These are phyloP conservation scores for Pogostemon cablin DNA, from an alignment of 257 asterid genomes.

Conservation along the genomic window DNA sequence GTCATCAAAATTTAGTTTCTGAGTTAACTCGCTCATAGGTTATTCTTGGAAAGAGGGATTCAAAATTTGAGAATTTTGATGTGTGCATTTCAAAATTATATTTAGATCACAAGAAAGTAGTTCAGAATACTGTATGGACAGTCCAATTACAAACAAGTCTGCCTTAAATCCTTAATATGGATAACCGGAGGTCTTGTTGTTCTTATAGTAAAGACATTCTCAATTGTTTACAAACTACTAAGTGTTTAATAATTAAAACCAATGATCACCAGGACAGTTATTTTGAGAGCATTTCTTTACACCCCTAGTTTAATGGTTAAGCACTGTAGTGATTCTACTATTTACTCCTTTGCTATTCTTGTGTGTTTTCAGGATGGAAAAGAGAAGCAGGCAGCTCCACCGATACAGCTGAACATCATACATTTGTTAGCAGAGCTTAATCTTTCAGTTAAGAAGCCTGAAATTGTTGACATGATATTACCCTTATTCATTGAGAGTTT, in stretches of 20 bases:
- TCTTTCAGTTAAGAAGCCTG: slow-evolving; percentile 76
- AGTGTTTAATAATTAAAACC: background rate
- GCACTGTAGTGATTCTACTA: slow-evolving; percentile 4
- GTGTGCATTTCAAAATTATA: background rate
- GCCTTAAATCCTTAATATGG: background rate
- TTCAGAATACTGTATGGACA: background rate
- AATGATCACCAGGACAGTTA: slow-evolving; percentile 16
- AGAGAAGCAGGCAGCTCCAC: slow-evolving; percentile 74
- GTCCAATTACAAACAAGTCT: background rate
- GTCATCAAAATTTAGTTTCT: background rate
- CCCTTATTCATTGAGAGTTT: slow-evolving; percentile 92
- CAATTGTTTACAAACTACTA: background rate
- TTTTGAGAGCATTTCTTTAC: slow-evolving; percentile 20
- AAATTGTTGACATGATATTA: slow-evolving; percentile 92
- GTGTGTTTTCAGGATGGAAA: slow-evolving; percentile 67
- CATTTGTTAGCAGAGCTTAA: slow-evolving; percentile 83
- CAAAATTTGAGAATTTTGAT: background rate
- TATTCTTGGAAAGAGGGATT: background rate
- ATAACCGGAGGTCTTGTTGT: slow-evolving; percentile 25
- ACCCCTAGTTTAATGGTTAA: slow-evolving; percentile 27
- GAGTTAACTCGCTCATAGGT: background rate
- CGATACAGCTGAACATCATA: slow-evolving; percentile 82
- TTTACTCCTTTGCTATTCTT: slow-evolving; percentile 25
- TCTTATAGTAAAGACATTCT: slow-evolving; percentile 9
- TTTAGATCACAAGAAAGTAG: background rate